Evolutionary conservation across 2,329 filamentous ascomycete species (phyloP).

Genomic region (Pseudopyrenochaeta lycopersici): DNA sequence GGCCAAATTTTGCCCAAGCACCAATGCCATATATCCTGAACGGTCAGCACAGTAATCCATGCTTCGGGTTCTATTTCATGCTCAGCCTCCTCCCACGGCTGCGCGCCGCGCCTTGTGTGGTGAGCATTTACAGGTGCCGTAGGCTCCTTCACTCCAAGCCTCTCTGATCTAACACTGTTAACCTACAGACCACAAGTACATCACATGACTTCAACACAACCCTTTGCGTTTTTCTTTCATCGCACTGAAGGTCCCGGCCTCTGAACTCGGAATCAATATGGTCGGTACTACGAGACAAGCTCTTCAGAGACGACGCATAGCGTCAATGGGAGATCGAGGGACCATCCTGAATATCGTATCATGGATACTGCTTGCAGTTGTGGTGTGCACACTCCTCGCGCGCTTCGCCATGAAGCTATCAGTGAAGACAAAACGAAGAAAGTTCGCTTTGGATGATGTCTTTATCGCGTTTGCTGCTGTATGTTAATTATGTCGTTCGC

Average conservation of each 20-base stretch:
- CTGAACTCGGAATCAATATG: constrained; percentile 1
- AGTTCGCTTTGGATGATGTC: constrained; percentile 31
- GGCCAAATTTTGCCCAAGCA: background rate
- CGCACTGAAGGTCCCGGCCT: background rate
- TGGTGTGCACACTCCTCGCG: constrained; percentile 28
- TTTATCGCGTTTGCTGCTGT: constrained; percentile 39
- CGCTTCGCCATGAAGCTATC: constrained; percentile 38
- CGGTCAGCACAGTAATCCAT: background rate
- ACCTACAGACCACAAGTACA: background rate
- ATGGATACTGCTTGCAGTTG: constrained; percentile 36
- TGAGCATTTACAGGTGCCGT: background rate
- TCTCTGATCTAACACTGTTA: background rate
- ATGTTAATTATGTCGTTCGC: background rate
- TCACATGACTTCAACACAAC: background rate
- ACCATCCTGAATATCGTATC: constrained; percentile 33
- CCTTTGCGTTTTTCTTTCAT: background rate
- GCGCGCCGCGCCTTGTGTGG: background rate
- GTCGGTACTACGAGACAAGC: constrained; percentile 13
- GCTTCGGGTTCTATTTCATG: background rate
- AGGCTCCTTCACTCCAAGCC: background rate
- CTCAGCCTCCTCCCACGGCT: background rate
- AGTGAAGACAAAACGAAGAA: constrained; percentile 20
- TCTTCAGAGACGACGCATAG: constrained; percentile 20
- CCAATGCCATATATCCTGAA: background rate
- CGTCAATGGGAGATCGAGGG: constrained; percentile 17